Conservation (phyloP, 2,329 filamentous ascomycete species). For the Hyphodiscus sp. region DNA sequence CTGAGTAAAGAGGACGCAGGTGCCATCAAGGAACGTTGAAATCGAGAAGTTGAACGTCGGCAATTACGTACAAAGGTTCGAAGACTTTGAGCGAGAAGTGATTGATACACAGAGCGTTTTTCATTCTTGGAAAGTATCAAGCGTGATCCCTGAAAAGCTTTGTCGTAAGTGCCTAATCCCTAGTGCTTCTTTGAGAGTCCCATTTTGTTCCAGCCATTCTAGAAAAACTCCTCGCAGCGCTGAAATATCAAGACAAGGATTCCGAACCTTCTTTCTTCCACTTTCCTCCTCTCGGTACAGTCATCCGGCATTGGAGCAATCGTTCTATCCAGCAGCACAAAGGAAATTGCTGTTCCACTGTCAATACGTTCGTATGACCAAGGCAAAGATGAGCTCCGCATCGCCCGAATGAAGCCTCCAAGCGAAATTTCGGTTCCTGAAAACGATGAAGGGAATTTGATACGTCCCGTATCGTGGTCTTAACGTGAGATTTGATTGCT, state of each 20-base stretch:
- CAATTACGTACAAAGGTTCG: too few species aligned
- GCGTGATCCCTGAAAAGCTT: neutral
- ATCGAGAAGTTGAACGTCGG: too few species aligned
- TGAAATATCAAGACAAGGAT: neutral
- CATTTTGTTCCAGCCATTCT: neutral
- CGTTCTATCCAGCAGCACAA: neutral
- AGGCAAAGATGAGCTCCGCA: neutral
- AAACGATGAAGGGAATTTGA: slow-evolving; percentile 2
- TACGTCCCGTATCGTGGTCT: slow-evolving; percentile 2
- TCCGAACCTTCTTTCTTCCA: neutral
- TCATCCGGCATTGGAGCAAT: neutral
- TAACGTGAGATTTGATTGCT: neutral
- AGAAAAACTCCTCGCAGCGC: neutral
- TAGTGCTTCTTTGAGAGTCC: neutral
- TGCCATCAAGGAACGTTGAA: too few species aligned
- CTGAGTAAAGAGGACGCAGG: too few species aligned
- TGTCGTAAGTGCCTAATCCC: neutral
- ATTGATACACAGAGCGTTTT: neutral
- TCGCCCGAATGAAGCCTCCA: neutral
- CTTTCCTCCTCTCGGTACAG: too few species aligned
- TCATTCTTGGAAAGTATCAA: neutral
- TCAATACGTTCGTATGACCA: neutral
- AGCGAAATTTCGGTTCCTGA: neutral
- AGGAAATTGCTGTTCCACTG: neutral
- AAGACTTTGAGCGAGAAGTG: neutral